Evolutionary conservation across 345 rosid genomes (phyloP).

Genomic region (Aquilaria yunnanensis): DNA sequence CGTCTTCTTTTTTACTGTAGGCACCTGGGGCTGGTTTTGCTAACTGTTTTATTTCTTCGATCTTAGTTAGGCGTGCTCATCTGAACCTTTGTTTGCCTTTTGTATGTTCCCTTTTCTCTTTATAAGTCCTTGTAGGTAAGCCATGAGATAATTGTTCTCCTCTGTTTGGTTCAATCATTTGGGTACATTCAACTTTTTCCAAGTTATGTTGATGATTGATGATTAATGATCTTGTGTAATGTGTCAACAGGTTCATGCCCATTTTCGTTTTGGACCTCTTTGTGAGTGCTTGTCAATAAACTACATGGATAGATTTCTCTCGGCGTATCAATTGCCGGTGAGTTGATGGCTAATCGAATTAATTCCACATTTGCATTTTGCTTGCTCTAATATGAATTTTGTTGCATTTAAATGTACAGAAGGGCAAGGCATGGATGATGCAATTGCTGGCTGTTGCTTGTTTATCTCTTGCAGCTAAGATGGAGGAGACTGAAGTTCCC

Average conservation of each 20-base stretch:
- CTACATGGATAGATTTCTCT: constrained; percentile 72
- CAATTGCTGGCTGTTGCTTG: constrained; percentile 71
- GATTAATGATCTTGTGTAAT: constrained; percentile 9
- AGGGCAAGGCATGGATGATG: constrained; percentile 62
- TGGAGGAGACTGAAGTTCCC: constrained; percentile 72
- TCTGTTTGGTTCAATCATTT: constrained; percentile 20
- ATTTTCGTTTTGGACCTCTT: constrained; percentile 65
- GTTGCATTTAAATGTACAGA: constrained; percentile 26
- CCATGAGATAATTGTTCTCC: constrained; percentile 11
- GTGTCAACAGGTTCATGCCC: constrained; percentile 47
- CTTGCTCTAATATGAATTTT: neutral
- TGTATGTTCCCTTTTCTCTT: constrained; percentile 7
- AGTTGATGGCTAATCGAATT: constrained; percentile 16
- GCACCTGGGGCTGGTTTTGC: constrained; percentile 11
- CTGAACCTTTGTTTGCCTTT: constrained; percentile 2
- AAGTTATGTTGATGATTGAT: constrained; percentile 13
- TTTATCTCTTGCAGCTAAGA: constrained; percentile 66
- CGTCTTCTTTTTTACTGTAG: constrained; percentile 14
- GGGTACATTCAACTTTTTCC: constrained; percentile 7
- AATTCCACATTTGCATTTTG: neutral
- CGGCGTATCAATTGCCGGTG: constrained; percentile 61
- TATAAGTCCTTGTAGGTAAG: constrained; percentile 2
- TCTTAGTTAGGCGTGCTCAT: neutral
- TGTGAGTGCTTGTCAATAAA: constrained; percentile 52
- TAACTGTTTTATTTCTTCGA: constrained; percentile 11